Evolutionary conservation across 2,329 filamentous ascomycete genomes (phyloP).

Genomic region (Didymella pinodella): DNA sequence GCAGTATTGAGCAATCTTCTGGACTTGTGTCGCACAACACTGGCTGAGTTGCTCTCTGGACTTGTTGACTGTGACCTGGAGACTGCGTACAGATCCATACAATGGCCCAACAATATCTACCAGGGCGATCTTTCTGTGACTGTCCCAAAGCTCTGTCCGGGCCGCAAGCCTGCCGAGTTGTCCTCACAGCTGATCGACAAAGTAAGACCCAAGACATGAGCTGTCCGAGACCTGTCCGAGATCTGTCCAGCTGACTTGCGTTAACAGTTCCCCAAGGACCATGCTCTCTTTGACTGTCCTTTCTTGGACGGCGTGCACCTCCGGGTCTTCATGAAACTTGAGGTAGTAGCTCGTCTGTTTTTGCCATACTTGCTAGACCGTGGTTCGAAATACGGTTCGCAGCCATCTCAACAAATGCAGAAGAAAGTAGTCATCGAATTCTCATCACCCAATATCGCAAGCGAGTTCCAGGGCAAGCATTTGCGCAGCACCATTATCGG

Average conservation of each 20-base stretch:
- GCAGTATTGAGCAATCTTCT: constrained; percentile 36
- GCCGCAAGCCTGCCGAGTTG: constrained; percentile 28
- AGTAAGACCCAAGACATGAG: constrained; percentile 15
- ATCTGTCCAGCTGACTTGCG: no score
- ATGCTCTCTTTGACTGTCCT: constrained; percentile 71
- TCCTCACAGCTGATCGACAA: constrained; percentile 34
- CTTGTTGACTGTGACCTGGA: constrained; percentile 26
- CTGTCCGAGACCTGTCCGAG: no score
- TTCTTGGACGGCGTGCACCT: constrained; percentile 68
- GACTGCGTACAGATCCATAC: constrained; percentile 37
- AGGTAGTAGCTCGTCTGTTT: constrained; percentile 65
- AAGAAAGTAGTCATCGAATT: constrained; percentile 73
- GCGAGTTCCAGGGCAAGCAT: constrained; percentile 72
- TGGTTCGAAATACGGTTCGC: constrained; percentile 64
- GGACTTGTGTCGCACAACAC: constrained; percentile 35
- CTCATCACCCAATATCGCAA: constrained; percentile 78
- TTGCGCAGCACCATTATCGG: constrained; percentile 73
- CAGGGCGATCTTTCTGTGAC: constrained; percentile 41
- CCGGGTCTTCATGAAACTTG: constrained; percentile 71
- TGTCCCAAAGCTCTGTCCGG: constrained; percentile 39
- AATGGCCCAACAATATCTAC: constrained; percentile 43
- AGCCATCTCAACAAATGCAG: constrained; percentile 58
- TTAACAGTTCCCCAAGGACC: constrained; percentile 70
- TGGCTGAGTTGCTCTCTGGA: constrained; percentile 31
- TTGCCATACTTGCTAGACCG: constrained; percentile 69